Base-by-base conservation (phyloP, 805 yeast species). In the Candida berthetii region DNA sequence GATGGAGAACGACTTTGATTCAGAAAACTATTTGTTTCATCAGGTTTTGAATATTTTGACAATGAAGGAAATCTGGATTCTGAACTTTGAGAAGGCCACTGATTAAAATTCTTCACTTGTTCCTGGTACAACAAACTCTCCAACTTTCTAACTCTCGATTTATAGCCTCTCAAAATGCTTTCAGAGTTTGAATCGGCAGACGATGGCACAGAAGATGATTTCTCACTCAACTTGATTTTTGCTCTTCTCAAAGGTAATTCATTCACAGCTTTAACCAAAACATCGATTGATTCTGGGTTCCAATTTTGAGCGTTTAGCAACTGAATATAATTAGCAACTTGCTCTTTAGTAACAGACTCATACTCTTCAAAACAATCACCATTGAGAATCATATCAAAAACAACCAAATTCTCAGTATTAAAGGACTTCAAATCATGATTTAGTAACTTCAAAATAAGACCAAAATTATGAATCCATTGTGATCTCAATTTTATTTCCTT, bases 121-220 rank as follows among this genome's bases (percentile, higher is more conserved):
- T 79, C 83, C 47, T 85, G 87, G 55, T 88, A 93, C 14, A 89
- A 62, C 31, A 88, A 61, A 41, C 77, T 82, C 50, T 89, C 96
- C 40, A 91, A 69, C 49, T 84, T 84, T 46, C 76, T 78, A 33
- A 91, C 85, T 40, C 96, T 66, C 10, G 76, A 61, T 56, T 82
- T 82, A 48, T 88, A 82, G 0, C 85, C 86, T 47, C 71, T 71
- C 10, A 83, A 64, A 11, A 73, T 53, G 35, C 71, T 78, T 3
- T 62, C 37, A 1, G 47, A 31, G 3, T 40, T 37, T 3, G 16
- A 14, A 6, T 43, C 41, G 18, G 35, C 40, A 7, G 37, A 27
- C n/a, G n/a, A 27, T 27, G 29, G 29, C 4, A 13, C 4, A 4
- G 42, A 39, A 1, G 35, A n/a, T 10, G 46, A 42, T 4, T 25